Evolutionary conservation across 225 moss, liverwort and hornwort species (phyloP), one percentile per base, ranked within the genome.

Genomic region (Pseudisothecium myosuroides): DNA sequence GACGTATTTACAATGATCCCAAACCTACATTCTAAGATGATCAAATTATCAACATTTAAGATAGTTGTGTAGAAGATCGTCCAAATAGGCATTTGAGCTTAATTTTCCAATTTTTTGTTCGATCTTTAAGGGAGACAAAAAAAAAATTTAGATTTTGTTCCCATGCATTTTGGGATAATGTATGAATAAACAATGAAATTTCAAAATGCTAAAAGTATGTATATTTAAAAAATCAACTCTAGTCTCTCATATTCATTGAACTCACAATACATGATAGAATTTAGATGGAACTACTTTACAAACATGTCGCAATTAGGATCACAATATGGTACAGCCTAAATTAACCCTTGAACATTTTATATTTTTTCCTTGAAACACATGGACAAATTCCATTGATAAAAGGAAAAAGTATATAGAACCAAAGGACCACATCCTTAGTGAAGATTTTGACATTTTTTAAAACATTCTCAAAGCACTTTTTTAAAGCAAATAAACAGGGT

Each of bases 51-150:
- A 36, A 52, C 9, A 76, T 52, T 14, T 52, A 34, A 52, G 22
- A 49, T 75, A 75, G 5, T 21, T 76, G 34, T 76, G 0, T 0
- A 0, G 0, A 52, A 34, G 52, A 52, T 34, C 1, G 0, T 76
- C 3, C 8, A 13, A 76, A 5, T 76, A 12, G 52, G 2, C 36
- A 52, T 76, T 52, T 52, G 14, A 52, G 8, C 14, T 52, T 76
- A 3, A 22, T 36, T 52, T 1, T 52, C 2, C 14, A 34, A 18
- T 19, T 36, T 22, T 28, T 36, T 8, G 2, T 34, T 52, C 0
- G 0, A 52, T 52, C 22, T 21, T 8, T 34, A 8, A 21, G 5
- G 3, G 1, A 52, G 8, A 36, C 6, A 77, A 55, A 77, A 77
- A 55, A 77, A 77, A 0, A 4, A 5, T 37, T 37, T 55, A 5